Conservation (phyloP, 371 early-diverging fungal species). For the Mucor circinelloides region DNA sequence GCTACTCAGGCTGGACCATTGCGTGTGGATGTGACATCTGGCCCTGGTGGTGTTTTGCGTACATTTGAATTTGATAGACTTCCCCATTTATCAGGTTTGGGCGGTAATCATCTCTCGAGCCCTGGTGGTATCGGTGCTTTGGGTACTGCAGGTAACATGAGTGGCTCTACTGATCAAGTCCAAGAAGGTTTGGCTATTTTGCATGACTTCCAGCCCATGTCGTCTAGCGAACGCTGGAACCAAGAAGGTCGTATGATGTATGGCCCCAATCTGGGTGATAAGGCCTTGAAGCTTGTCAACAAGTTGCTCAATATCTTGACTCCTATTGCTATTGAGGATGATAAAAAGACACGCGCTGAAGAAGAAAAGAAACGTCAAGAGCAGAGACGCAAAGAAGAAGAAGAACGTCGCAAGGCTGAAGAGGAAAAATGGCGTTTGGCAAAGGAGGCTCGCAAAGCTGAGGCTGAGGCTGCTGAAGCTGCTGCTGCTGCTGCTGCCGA, state of each 20-base stretch:
- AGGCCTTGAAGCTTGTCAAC: slow-evolving; percentile 62
- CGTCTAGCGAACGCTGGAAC: slow-evolving; percentile 84
- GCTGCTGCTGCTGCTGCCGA: slow-evolving; percentile 34
- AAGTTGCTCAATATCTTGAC: slow-evolving; percentile 71
- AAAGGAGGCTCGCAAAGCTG: slow-evolving; percentile 27
- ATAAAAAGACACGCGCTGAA: slow-evolving; percentile 57
- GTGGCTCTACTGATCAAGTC: slow-evolving; percentile 14
- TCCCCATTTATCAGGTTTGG: neutral
- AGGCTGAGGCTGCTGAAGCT: slow-evolving; percentile 29
- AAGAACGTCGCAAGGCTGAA: slow-evolving; percentile 56
- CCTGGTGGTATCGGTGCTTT: neutral
- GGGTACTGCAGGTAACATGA: neutral
- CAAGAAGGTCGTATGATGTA: slow-evolving; percentile 88
- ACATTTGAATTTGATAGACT: slow-evolving; percentile 47
- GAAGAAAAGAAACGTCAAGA: slow-evolving; percentile 54
- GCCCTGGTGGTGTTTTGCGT: slow-evolving; percentile 43
- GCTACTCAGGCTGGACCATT: slow-evolving; percentile 37
- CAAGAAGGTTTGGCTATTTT: slow-evolving; percentile 57
- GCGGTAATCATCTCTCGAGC: neutral
- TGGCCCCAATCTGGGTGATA: slow-evolving; percentile 62
- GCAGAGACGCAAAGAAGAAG: slow-evolving; percentile 41
- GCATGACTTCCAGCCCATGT: slow-evolving; percentile 74
- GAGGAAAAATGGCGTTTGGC: slow-evolving; percentile 52
- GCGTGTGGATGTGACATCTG: slow-evolving; percentile 57
- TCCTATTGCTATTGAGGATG: slow-evolving; percentile 77